Evolutionary conservation across 2,329 filamentous ascomycete species (phyloP), one percentile per base, ranked within the genome.

Genomic region (Ophiostoma sp.): DNA sequence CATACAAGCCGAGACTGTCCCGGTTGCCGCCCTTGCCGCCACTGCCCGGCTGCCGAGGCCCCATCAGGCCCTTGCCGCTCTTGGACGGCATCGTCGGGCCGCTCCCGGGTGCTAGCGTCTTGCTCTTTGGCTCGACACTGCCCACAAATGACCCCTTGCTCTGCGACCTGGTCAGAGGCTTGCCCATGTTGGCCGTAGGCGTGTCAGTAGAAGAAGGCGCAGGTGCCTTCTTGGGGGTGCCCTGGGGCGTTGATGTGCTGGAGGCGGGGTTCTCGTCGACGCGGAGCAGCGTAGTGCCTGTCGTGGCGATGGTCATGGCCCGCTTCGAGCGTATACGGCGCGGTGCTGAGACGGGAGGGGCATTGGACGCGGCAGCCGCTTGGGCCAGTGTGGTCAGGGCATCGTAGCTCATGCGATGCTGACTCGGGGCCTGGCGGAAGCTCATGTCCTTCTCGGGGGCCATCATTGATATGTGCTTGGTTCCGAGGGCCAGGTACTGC

Each of bases 1-100:
- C 82, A 72, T 84, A 84, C 67, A 83, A 68, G 1, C 80, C 80
- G 39, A 81, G 71, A 44, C 80, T 83, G 27, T 82, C 81, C 0
- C 72, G 67, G 52, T 68, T 10, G 44, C 23, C 17, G 39, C 7
- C 33, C 39, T 54, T 23, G 41, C 44, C 39, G 31, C 35, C 48
- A n/a, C 52, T 35, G 60, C 39, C 39, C 17, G 31, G 60, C 31
- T 33, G 27, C 27, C 60, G 60, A 17, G 31, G 31, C 4, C 60
- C 39, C 48, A 41, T 39, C 7, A 33, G 7, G 10, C 68, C 31
- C n/a, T 23, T 68, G 64, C 20, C 17, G 60, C 44, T 36, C 62
- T 33, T 64, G 67, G 67, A n/a, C 20, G 70, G 70, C 48, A 67
- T 71, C 31, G 60, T 41, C 27, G 69, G 68, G 39, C 54, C 54